Base-by-base conservation (phyloP, 179 eudicot genomes). In the Vitellaria paradoxa region DNA sequence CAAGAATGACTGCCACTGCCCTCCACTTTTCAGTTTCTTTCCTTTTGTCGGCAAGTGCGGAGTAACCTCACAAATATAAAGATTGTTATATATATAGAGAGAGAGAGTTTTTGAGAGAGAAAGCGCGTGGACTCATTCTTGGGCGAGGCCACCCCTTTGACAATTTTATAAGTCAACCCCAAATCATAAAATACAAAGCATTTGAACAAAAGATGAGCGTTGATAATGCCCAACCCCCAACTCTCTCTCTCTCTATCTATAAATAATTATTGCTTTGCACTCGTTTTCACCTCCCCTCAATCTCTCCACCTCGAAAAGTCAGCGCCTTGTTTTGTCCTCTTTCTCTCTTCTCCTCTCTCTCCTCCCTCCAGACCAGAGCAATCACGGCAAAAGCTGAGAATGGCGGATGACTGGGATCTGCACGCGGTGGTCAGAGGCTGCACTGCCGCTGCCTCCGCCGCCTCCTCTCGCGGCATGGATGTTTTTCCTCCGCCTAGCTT, bases 361-460 rank as follows among this genome's bases (percentile, higher is more conserved):
- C 0, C 26, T 30, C 21, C 14, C 30, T 13, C 42, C 30, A 23
- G 65, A 62, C 61, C 68, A 49, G 52, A 47, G 64, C 74, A 73
- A 56, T 5, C 49, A 52, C 40, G 53, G 69, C 55, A 47, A 23
- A 12, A 21, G 56, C 62, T 37, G 20, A 42, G 53, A 70, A 74
- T 81, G 86, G 85, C 71, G 13, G 88, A 86, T 9, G 92, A 87
- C 72, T 89, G 92, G 92, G 92, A 87, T 84, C 89, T 89, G 3
- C 87, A 84, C 4, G 92, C 92, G 50, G 90, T 89, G 76, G 92
- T 89, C 74, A 79, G 92, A 79, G 81, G 90, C 80, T 85, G 85
- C 87, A 45, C 83, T 67, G 18, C 56, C 74, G 65, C 79, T 47
- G 7, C 84, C 67, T 17, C 81, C 70, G 18, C 56, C 74, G 65